Conservation (phyloP, 1,139 yeast genomes). For the Scheffersomyces parashehatae region DNA sequence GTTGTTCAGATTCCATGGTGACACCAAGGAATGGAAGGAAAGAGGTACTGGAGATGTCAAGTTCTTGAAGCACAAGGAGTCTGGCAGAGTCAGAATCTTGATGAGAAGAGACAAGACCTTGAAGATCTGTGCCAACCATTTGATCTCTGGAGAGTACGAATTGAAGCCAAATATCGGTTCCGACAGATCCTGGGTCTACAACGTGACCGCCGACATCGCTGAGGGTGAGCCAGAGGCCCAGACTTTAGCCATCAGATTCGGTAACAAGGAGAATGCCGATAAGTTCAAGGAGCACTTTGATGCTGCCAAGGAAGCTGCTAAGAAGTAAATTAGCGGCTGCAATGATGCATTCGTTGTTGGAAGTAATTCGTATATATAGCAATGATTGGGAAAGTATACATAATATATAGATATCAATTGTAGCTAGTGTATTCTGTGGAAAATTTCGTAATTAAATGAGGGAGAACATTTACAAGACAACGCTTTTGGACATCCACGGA, state of each 20-base stretch:
- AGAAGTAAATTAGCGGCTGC: not conserved
- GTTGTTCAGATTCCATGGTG: slow-evolving; percentile 83
- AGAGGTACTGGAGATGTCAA: slow-evolving; percentile 99
- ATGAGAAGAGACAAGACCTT: slow-evolving; percentile 99
- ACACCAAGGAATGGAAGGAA: slow-evolving; percentile 96
- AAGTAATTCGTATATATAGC: no score
- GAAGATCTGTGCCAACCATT: slow-evolving; percentile 97
- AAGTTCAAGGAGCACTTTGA: slow-evolving; percentile 91
- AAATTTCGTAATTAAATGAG: no score
- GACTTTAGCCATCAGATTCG: slow-evolving; percentile 96
- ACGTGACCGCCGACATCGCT: slow-evolving; percentile 89
- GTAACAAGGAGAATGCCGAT: slow-evolving; percentile 96
- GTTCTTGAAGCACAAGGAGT: slow-evolving; percentile 83
- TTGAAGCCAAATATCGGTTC: slow-evolving; percentile 94
- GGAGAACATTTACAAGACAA: no score
- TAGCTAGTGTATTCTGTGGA: no score
- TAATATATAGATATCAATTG: no score
- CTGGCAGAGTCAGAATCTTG: slow-evolving; percentile 80
- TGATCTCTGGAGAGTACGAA: slow-evolving; percentile 79
- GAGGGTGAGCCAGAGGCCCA: slow-evolving; percentile 97
- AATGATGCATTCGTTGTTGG: no score
- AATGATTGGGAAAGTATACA: no score
- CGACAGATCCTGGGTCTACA: slow-evolving; percentile 98
- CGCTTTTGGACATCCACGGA: no score
- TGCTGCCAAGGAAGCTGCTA: slow-evolving; percentile 58